Conservation (phyloP, 2,329 filamentous ascomycete species). For the Hymenoscyphus infarciens region DNA sequence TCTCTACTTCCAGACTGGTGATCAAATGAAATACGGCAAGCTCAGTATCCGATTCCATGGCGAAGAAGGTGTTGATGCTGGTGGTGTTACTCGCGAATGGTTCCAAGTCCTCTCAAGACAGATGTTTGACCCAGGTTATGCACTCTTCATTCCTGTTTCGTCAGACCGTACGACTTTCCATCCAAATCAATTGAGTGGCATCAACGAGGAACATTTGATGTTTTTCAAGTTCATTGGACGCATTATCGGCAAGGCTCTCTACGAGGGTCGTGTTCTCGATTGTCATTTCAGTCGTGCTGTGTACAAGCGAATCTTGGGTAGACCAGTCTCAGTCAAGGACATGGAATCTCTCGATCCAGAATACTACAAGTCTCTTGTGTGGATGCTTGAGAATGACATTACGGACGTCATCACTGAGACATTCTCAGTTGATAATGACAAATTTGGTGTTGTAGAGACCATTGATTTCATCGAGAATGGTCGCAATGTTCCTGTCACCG, state of each 20-base stretch:
- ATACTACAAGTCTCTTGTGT: slow-evolving; percentile 97
- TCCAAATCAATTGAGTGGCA: slow-evolving; percentile 86
- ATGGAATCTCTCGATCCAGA: slow-evolving; percentile 99
- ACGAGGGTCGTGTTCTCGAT: slow-evolving; percentile 91
- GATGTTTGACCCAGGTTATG: slow-evolving; percentile 99
- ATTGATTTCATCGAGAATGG: slow-evolving; percentile 86
- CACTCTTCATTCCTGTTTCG: slow-evolving; percentile 91
- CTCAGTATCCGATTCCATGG: slow-evolving; percentile 96
- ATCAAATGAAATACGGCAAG: slow-evolving; percentile 99
- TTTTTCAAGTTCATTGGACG: slow-evolving; percentile 99
- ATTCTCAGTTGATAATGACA: slow-evolving; percentile 90
- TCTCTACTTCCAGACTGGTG: slow-evolving; percentile 93
- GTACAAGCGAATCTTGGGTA: slow-evolving; percentile 95
- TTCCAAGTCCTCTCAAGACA: slow-evolving; percentile 96
- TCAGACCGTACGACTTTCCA: slow-evolving; percentile 98
- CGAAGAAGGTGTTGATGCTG: slow-evolving; percentile 96
- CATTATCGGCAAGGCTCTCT: slow-evolving; percentile 96
- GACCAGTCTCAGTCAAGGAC: slow-evolving; percentile 94
- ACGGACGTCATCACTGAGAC: slow-evolving; percentile 96
- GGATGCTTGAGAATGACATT: slow-evolving; percentile 99
- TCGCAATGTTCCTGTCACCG: slow-evolving; percentile 87
- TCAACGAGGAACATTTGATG: slow-evolving; percentile 93
- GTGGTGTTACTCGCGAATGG: slow-evolving; percentile 97
- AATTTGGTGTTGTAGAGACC: slow-evolving; percentile 83
- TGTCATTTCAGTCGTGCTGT: slow-evolving; percentile 99